Evolutionary conservation across 2,329 filamentous ascomycete species (phyloP).

Genomic region (Fusarium sp.): DNA sequence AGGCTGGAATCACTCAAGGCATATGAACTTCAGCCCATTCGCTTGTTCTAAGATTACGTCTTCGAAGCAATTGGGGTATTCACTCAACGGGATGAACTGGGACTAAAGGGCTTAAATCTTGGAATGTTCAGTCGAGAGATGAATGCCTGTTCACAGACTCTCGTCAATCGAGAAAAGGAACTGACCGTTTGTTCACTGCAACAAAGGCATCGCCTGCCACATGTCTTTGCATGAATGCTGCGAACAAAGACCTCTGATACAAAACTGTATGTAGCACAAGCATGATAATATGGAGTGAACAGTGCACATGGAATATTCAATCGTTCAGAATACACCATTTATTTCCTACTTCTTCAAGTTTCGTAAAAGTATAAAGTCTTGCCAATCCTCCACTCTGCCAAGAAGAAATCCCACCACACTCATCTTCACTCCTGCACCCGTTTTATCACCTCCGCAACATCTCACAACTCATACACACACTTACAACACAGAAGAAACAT

Average conservation of each 20-base stretch:
- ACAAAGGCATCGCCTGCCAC: not conserved
- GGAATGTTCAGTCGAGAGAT: not conserved
- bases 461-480: not conserved
- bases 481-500: not conserved
- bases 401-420: not conserved
- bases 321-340: not conserved
- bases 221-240: not conserved
- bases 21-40: not conserved
- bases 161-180: fast-evolving
- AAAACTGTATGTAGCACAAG: not conserved
- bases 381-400: too few relatives aligned
- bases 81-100: not conserved
- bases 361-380: not conserved
- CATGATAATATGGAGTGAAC: not conserved
- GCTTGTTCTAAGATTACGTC: not conserved
- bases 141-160: fast-evolving
- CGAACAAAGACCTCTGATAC: not conserved
- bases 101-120: fast-evolving
- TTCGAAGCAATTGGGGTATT: not conserved
- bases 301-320: not conserved
- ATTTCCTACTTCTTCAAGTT: not conserved
- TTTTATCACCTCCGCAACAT: not conserved
- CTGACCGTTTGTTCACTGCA: not conserved
- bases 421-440: not conserved
- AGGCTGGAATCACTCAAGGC: not conserved